Evolutionary conservation across 768 basidiomycete species (phyloP), one percentile per base, ranked within the genome.

Genomic region (Pholiota microspora): DNA sequence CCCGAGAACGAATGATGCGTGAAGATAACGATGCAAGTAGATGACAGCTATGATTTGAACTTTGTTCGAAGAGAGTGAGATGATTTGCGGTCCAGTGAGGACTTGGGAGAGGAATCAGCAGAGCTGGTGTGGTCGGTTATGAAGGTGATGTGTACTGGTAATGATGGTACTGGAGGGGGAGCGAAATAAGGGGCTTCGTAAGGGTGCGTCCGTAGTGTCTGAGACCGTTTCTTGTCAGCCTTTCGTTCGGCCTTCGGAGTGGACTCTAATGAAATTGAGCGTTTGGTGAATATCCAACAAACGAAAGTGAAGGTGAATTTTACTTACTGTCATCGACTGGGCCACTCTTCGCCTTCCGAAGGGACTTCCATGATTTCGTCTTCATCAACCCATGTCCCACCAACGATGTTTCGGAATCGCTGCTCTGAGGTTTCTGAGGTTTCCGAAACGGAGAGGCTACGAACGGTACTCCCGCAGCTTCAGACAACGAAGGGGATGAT

Each of bases 131-230:
- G 38, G 18, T 51, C 51, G 8, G 38, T 6, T 29, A 51, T 24
- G 7, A 51, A 51, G 18, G 51, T 51, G n/a, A 51, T 44, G 15
- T 56, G 48, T 29, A 54, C 51, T 10, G 60, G 59, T 12, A 55
- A 46, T 21, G 60, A 59, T 21, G 67, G 60, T 23, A 68, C 53
- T 2, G 85, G 85, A 5, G 75, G 69, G 16, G 81, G 77, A 60
- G 81, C 79, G 67, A 82, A 84, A 62, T 83, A 85, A 1, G 84
- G 83, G 4, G 83, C 83, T 54, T 81, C 79, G 59, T 86, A 88
- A 2, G 85, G 84, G 46, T 81, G 73, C 1, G 85, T 86, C 28
- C 77, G 65, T 18, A 71, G 61, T 0, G 69, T 63, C 47, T 68
- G 65, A 2, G 73, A 69, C 38, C 68, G 68, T 57, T 74, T 76